A percentile compares a stretch with the other conserved stretches of the same genome.
Conservation (phyloP, 140 eudicot species). For the Artemisia princeps region DNA sequence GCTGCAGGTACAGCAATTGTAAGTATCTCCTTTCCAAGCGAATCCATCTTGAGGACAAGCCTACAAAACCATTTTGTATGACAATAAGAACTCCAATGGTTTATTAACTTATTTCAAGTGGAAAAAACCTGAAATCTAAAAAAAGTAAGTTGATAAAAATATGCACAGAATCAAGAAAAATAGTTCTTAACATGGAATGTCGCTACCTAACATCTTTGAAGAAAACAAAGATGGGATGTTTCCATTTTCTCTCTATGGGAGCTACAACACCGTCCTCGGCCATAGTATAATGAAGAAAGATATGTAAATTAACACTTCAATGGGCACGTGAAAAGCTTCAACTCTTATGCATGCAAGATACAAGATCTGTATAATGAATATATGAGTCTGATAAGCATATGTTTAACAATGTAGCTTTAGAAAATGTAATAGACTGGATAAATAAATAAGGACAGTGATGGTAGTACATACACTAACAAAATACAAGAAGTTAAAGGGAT, state of each 20-base stretch:
- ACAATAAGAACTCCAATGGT: not conserved
- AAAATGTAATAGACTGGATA: not conserved
- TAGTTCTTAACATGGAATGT: not conserved
- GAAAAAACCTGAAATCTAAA: not conserved
- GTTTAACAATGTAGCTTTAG: not conserved
- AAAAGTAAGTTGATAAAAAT: not conserved
- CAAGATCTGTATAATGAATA: conserved; percentile 1
- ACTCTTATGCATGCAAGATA: not conserved
- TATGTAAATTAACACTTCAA: not conserved
- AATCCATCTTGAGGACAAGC: conserved; percentile 44
- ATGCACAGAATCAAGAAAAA: not conserved
- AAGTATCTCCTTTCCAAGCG: conserved; percentile 48
- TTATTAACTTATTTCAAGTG: not conserved
- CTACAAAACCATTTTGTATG: conserved; percentile 18
- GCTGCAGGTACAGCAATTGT: conserved; percentile 60
- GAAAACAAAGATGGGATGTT: conserved; percentile 36
- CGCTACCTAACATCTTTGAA: conserved; percentile 37
- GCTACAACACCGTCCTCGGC: conserved; percentile 13
- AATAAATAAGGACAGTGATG: not conserved
- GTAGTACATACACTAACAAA: not conserved
- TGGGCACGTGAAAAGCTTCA: not conserved
- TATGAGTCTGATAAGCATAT: not conserved
- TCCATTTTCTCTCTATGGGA: conserved; percentile 22
- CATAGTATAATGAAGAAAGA: conserved; percentile 16
- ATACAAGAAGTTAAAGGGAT: not conserved